Evolutionary conservation across 805 yeast species (phyloP).

Genomic region (Lipomyces japonicus): DNA sequence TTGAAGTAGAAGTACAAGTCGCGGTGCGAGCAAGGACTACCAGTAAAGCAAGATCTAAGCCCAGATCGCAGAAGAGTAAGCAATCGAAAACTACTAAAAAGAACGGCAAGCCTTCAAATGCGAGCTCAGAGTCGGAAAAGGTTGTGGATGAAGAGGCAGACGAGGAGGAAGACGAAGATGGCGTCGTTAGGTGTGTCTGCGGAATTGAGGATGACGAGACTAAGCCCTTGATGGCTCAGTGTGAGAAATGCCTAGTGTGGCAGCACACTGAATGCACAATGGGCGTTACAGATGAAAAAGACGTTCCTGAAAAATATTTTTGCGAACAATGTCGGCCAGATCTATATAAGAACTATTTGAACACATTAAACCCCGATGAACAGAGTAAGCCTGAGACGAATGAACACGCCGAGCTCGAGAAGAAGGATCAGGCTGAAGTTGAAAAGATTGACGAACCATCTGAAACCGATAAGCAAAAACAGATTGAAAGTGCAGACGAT

Average conservation of each 20-base stretch:
- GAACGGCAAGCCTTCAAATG: background rate
- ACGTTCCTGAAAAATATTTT: slow-evolving; percentile 51
- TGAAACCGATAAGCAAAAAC: slow-evolving; percentile 1
- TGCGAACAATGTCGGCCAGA: slow-evolving; percentile 52
- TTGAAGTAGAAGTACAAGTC: slow-evolving; percentile 23
- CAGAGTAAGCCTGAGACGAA: slow-evolving; percentile 21
- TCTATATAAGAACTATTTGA: slow-evolving; percentile 14
- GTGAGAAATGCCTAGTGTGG: slow-evolving; percentile 64
- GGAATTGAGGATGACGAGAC: slow-evolving; percentile 37
- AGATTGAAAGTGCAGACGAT: background rate
- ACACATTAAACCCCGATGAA: slow-evolving; percentile 6
- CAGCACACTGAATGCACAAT: slow-evolving; percentile 65
- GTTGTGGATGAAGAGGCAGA: slow-evolving; percentile 12
- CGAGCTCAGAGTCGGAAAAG: background rate
- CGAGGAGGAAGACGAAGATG: slow-evolving; percentile 30
- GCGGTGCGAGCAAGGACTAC: background rate
- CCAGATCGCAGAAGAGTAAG: slow-evolving; percentile 4
- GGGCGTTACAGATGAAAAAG: slow-evolving; percentile 40
- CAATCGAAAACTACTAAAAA: background rate
- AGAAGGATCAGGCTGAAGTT: slow-evolving; percentile 27
- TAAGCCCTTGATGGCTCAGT: slow-evolving; percentile 55
- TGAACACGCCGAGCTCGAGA: slow-evolving; percentile 25
- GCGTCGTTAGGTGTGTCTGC: slow-evolving; percentile 34
- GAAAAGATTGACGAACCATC: slow-evolving; percentile 14
- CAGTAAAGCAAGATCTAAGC: background rate